These are phyloP conservation scores for Gymnopus androsaceus DNA, from an alignment of 1,284 basidiomycete species.

Conservation along the genomic window DNA sequence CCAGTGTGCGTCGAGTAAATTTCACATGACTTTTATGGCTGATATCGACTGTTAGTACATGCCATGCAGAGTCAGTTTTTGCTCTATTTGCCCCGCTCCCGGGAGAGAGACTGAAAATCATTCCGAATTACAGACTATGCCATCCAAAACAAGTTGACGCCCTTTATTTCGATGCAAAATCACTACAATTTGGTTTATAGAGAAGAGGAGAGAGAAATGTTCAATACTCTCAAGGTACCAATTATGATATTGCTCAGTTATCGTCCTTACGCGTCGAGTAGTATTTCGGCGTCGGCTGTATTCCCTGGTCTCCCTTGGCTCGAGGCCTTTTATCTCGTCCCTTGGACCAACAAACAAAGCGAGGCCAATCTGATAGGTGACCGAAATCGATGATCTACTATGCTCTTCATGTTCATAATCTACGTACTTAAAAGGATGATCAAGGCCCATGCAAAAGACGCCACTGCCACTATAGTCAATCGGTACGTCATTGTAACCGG, in stretches of 20 bases:
- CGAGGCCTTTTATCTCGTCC: slow-evolving; percentile 50
- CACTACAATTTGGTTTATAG: slow-evolving; percentile 58
- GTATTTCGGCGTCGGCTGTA: slow-evolving; percentile 35
- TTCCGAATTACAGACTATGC: slow-evolving; percentile 38
- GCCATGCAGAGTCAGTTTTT: slow-evolving; percentile 47
- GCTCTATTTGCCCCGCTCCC: background rate
- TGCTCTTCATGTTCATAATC: background rate
- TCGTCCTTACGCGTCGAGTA: background rate
- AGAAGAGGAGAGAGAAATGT: slow-evolving; percentile 74
- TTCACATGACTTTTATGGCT: slow-evolving; percentile 15
- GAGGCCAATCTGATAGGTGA: slow-evolving; percentile 7
- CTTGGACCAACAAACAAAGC: slow-evolving; percentile 8
- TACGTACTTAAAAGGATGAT: slow-evolving; percentile 12
- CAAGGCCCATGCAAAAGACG: slow-evolving; percentile 22
- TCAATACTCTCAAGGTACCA: slow-evolving; percentile 57
- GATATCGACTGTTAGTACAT: slow-evolving; percentile 34
- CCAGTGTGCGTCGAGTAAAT: slow-evolving; percentile 36
- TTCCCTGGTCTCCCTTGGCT: slow-evolving; percentile 55
- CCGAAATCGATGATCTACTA: background rate
- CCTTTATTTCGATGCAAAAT: slow-evolving; percentile 75
- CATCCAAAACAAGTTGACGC: slow-evolving; percentile 56
- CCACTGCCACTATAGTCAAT: slow-evolving; percentile 29
- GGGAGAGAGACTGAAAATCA: too few species aligned
- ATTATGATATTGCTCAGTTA: too few species aligned
- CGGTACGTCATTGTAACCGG: too few species aligned